Conservation (phyloP, 148 eudicot species). For the Fagopyrum esculentum region DNA sequence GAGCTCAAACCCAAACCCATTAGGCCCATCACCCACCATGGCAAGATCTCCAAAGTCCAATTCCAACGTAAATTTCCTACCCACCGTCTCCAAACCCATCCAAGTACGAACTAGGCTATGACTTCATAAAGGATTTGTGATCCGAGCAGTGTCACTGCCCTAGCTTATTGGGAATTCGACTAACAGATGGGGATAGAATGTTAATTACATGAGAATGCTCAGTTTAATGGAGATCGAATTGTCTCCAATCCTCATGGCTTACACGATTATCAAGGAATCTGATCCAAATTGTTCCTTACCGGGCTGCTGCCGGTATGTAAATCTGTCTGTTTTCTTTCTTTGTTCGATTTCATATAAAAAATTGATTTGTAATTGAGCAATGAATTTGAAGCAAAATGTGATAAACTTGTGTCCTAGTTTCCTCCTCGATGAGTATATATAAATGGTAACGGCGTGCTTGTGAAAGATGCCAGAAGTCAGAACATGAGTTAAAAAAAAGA, state of each 20-base stretch:
- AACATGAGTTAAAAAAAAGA: not conserved
- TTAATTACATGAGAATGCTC: not conserved
- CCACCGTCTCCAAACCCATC: not conserved
- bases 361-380: not conserved
- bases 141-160: not conserved
- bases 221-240: too few relatives aligned
- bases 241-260: too few relatives aligned
- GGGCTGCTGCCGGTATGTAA: not conserved
- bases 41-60: not conserved
- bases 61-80: not conserved
- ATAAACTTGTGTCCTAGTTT: not conserved
- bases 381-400: not conserved
- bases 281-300: too few relatives aligned
- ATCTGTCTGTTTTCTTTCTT: not conserved
- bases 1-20: not conserved
- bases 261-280: not conserved
- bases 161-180: not conserved
- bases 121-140: not conserved
- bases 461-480: not conserved
- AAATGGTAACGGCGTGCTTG: not conserved
- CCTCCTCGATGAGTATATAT: not conserved
- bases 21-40: not conserved
- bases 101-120: not conserved
- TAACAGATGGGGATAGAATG: not conserved
- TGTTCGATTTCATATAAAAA: not conserved